phyloP scores from a whole-genome alignment of 805 yeast genomes.

The Candida khao-thaluensis region DNA sequence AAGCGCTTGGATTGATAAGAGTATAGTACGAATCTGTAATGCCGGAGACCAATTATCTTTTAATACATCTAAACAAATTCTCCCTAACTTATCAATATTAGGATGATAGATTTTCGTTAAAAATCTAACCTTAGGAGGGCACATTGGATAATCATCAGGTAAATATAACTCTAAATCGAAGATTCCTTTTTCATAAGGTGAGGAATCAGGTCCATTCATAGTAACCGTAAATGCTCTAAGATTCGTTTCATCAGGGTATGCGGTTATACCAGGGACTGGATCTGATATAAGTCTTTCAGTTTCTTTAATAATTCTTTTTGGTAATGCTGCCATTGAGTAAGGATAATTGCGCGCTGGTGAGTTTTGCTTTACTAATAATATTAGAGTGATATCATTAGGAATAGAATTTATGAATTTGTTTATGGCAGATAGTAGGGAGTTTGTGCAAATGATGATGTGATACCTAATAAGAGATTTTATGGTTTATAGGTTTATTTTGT shows the following conservation, averaged over 20 bases:
- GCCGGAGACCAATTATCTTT: constrained; percentile 99
- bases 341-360: neutral
- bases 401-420: no score
- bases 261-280: constrained; percentile 95
- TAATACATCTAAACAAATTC: constrained; percentile 92
- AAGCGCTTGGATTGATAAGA: constrained; percentile 88
- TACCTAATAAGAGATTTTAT: no score
- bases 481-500: no score
- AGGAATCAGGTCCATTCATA: constrained; percentile 85
- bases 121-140: constrained; percentile 94
- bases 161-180: constrained; percentile 83
- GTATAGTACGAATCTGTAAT: constrained; percentile 86
- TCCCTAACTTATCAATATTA: constrained; percentile 90
- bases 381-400: no score
- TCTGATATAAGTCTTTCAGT: constrained; percentile 89
- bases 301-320: constrained; percentile 94
- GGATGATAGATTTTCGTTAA: constrained; percentile 95
- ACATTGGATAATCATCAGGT: constrained; percentile 98
- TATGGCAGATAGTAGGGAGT: no score
- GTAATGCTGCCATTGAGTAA: constrained; percentile 56
- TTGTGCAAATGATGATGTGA: no score
- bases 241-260: constrained; percentile 91
- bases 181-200: constrained; percentile 83
- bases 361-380: no score
- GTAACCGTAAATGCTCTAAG: constrained; percentile 89